These are phyloP conservation scores for Setomelanomma holmii DNA, from an alignment of 2,329 filamentous ascomycete genomes.

Conservation along the genomic window DNA sequence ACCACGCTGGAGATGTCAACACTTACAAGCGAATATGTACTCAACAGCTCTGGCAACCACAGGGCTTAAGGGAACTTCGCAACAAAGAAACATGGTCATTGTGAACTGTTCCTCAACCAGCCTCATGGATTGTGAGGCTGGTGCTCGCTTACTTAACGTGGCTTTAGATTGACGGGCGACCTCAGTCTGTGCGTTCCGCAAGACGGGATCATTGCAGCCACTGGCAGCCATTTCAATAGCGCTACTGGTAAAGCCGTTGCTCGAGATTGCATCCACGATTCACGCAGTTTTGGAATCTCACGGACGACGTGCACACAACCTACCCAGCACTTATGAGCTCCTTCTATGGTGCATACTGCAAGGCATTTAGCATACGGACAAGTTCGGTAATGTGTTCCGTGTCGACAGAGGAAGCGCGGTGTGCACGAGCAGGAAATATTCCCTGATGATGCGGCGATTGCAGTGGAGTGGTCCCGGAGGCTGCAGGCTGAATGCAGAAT, in stretches of 20 bases:
- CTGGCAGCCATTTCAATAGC: constrained; percentile 3
- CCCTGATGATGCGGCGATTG: constrained; percentile 9
- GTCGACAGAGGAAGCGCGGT: constrained; percentile 9
- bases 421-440: constrained; percentile 20
- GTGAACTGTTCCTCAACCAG: no score
- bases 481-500: constrained; percentile 22
- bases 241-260: constrained; percentile 11
- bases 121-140: constrained; percentile 2
- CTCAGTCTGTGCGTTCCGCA: constrained; percentile 8
- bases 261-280: constrained; percentile 7
- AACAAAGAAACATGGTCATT: no score
- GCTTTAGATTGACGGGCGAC: neutral
- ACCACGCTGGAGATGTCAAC: no score
- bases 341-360: neutral
- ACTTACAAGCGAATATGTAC: no score
- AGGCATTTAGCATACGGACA: neutral
- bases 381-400: constrained; percentile 9
- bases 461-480: constrained; percentile 10
- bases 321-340: neutral
- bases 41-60: no score
- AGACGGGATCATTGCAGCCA: constrained; percentile 9
- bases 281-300: neutral
- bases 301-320: neutral
- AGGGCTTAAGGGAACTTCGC: no score
- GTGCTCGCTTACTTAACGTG: neutral